Evolutionary conservation across 2,329 filamentous ascomycete genomes (phyloP).

Genomic region (Talaromyces sp.): DNA sequence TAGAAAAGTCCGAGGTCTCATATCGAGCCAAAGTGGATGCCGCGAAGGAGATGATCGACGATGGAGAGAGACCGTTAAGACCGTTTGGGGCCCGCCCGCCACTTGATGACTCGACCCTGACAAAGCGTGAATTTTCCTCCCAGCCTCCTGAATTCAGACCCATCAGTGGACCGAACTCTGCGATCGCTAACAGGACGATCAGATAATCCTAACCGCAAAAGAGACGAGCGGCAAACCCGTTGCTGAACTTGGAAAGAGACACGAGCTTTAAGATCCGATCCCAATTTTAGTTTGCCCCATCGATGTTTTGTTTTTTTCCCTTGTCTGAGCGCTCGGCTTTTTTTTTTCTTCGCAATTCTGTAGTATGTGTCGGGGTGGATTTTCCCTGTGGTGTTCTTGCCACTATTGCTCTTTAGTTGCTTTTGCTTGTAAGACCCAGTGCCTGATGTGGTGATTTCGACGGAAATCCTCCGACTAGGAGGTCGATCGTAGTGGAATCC

Average conservation of each 20-base stretch:
- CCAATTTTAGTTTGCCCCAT: slow-evolving; percentile 25
- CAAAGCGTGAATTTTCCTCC: slow-evolving; percentile 8
- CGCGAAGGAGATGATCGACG: slow-evolving; percentile 18
- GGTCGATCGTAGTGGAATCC: slow-evolving; percentile 17
- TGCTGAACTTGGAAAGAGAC: not conserved
- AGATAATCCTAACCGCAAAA: slow-evolving; percentile 28
- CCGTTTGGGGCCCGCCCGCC: slow-evolving; percentile 17
- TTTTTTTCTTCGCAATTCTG: not conserved
- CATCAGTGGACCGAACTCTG: slow-evolving; percentile 15
- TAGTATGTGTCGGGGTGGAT: not conserved
- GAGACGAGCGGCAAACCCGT: slow-evolving; percentile 9
- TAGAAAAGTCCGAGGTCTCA: too few relatives aligned
- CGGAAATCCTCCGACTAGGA: slow-evolving; percentile 16
- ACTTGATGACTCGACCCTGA: slow-evolving; percentile 19
- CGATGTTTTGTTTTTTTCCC: not conserved
- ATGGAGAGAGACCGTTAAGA: slow-evolving; percentile 22
- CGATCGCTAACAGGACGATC: slow-evolving; percentile 32
- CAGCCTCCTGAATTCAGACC: slow-evolving; percentile 9
- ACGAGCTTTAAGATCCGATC: slow-evolving; percentile 28
- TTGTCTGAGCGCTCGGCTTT: not conserved
- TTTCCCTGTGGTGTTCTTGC: not conserved
- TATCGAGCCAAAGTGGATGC: not conserved
- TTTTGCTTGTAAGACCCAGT: not conserved
- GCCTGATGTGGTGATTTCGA: slow-evolving; percentile 1
- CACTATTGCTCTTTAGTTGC: not conserved